Base-by-base conservation (phyloP, 805 yeast genomes). In the Monosporozyma yasuniensis region DNA sequence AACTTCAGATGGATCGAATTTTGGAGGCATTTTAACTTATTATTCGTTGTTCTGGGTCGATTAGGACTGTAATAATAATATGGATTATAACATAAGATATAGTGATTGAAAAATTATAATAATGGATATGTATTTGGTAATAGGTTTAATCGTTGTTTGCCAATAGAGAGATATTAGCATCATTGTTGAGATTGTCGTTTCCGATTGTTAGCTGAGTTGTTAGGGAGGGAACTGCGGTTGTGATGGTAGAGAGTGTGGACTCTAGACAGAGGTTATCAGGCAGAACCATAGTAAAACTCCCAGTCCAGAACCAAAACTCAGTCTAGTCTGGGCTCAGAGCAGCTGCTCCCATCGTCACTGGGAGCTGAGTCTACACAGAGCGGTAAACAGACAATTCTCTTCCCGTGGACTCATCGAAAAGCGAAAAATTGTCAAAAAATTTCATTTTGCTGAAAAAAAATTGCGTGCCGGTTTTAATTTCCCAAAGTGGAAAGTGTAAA, bases 1-100 rank as follows among this genome's bases (percentile, higher is more conserved):
- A 74, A 93, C 96, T 87, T 93, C 99, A 81, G 65, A 78, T 73
- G 99, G 99, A 77, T 93, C 99, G 80, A 90, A 83, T 83, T 93
- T 88, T 80, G 96, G 96, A 80, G 96, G 96, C 96, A 88, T 87
- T 58, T 69, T 79, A 41, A 50, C 48, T 56, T 46, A 46, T 49
- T 46, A 32, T 47, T 44, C 46, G 47, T 44, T 44, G 45, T 46
- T 50, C 39, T 43, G 47, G 47, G 23, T 47, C 45, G 21, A 19
- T 45, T 32, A 44, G 44, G 16, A 35, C 19, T 18, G 39, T 18
- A 35, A 35, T 35, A 35, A 32, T 12, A 32, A 42, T 42, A 22
- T 16, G 21, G 19, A 28, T 16, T 18, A 44, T 28, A 6, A 43
- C 6, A n/a, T 4, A 32, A 32, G 35, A 32, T 32, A 32, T 32